These are phyloP conservation scores for Naematelia aurantialba DNA, from an alignment of 768 basidiomycete genomes.

Conservation along the genomic window DNA sequence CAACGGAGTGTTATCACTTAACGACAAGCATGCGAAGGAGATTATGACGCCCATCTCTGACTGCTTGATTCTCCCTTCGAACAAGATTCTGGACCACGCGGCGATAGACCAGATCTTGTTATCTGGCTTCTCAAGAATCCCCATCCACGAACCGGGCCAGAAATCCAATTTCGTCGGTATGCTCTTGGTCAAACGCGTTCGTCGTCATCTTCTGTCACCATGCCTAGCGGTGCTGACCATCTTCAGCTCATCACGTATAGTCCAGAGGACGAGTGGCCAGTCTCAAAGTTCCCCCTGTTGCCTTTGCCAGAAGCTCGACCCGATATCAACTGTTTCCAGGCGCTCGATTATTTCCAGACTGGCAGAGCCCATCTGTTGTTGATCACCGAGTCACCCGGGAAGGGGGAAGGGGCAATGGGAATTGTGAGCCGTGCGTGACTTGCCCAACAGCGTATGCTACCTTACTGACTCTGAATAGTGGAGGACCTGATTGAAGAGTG, in stretches of 20 bases:
- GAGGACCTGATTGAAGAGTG: conserved; percentile 60
- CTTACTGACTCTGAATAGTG: conserved; percentile 21
- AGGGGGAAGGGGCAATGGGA: conserved; percentile 77
- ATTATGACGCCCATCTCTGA: conserved; percentile 79
- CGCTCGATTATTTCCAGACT: conserved; percentile 89
- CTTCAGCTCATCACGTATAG: conserved; percentile 80
- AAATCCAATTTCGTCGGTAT: conserved; percentile 72
- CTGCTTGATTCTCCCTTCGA: conserved; percentile 65
- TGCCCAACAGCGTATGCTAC: not conserved
- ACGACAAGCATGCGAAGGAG: conserved; percentile 57
- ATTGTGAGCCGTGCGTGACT: conserved; percentile 63
- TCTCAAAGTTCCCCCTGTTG: conserved; percentile 63
- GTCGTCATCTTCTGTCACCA: not conserved
- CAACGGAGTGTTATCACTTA: conserved; percentile 50
- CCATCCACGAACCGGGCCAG: conserved; percentile 71
- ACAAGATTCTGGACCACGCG: conserved; percentile 72
- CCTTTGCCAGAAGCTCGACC: conserved; percentile 86
- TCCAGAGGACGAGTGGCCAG: conserved; percentile 60
- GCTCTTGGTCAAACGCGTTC: conserved; percentile 77
- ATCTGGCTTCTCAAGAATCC: conserved; percentile 83
- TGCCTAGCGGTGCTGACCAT: not conserved
- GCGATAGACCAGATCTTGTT: conserved; percentile 63
- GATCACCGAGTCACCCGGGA: conserved; percentile 77
- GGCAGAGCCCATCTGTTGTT: conserved; percentile 88
- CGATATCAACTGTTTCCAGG: conserved; percentile 85